These are phyloP conservation scores for Cystofilobasidium ferigula DNA, from an alignment of 768 basidiomycete species.

Conservation along the genomic window DNA sequence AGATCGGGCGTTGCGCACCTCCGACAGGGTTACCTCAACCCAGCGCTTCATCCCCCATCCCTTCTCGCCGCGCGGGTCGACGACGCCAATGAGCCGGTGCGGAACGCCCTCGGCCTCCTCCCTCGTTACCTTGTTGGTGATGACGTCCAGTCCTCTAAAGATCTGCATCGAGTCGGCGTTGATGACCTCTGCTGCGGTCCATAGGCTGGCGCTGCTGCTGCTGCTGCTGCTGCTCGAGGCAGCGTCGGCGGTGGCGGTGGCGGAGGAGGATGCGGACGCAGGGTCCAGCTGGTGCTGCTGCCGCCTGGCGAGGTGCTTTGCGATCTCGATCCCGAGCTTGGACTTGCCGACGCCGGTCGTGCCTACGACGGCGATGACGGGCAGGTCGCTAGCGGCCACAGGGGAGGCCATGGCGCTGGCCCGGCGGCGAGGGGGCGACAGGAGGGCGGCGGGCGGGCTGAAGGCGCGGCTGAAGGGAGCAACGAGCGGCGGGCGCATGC, in stretches of 20 bases:
- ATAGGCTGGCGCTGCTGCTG: not conserved
- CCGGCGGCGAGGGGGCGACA: too few relatives aligned
- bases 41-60: constrained; percentile 46
- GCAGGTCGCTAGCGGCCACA: not conserved
- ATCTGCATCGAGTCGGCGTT: constrained; percentile 98
- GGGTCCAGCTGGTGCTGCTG: constrained; percentile 33
- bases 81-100: constrained; percentile 82
- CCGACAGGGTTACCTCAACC: constrained; percentile 65
- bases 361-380: constrained; percentile 71
- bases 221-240: constrained; percentile 38
- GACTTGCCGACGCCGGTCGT: constrained; percentile 95
- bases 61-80: constrained; percentile 61
- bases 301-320: constrained; percentile 36
- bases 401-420: not conserved
- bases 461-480: too few relatives aligned
- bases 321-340: constrained; percentile 77
- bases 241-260: constrained; percentile 42
- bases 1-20: constrained; percentile 61
- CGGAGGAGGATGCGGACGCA: not conserved
- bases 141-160: constrained; percentile 77
- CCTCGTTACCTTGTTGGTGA: constrained; percentile 82
- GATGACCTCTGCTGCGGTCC: constrained; percentile 49
- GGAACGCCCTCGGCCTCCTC: constrained; percentile 68
- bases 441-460: too few relatives aligned
- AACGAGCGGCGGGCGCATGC: too few relatives aligned